These are phyloP conservation scores for Eucalyptus guilfoylei DNA, from an alignment of 345 rosid genomes.

Conservation along the genomic window DNA sequence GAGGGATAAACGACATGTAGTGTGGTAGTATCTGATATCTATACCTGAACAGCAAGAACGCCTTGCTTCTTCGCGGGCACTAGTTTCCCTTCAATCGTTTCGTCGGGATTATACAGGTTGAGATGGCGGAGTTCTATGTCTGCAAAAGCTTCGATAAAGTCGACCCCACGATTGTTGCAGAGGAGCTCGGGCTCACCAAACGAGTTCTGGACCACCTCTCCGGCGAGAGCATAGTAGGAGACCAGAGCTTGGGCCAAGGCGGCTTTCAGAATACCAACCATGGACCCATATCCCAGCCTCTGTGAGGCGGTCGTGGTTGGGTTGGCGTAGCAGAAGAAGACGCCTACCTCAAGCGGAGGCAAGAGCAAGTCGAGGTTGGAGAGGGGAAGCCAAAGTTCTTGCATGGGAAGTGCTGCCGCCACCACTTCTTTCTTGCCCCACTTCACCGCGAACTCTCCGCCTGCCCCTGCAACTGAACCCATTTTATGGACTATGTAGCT, in stretches of 20 bases:
- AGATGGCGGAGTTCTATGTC: conserved; percentile 43
- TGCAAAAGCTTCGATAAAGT: conserved; percentile 49
- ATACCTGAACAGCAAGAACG: conserved; percentile 60
- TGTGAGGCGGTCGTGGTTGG: background rate
- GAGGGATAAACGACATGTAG: background rate
- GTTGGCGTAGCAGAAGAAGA: conserved; percentile 59
- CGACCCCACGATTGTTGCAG: conserved; percentile 79
- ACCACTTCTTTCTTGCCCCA: conserved; percentile 45
- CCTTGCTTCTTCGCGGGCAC: conserved; percentile 48
- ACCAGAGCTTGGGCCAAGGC: conserved; percentile 57
- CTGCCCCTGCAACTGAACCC: background rate
- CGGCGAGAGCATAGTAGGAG: conserved; percentile 59
- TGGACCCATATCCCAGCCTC: conserved; percentile 6
- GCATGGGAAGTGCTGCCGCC: conserved; percentile 56
- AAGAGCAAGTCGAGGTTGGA: conserved; percentile 82
- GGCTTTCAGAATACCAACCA: conserved; percentile 31
- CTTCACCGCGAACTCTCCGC: background rate
- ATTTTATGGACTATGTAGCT: background rate
- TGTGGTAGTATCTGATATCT: background rate
- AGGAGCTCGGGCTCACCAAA: conserved; percentile 74
- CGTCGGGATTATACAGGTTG: conserved; percentile 61
- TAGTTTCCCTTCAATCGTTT: conserved; percentile 46
- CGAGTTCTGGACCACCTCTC: conserved; percentile 48
- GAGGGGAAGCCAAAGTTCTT: conserved; percentile 70
- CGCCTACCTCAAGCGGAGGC: conserved; percentile 56